A percentile compares a stretch with the other conserved stretches of the same genome.
These are phyloP conservation scores for Leucosporidium yakuticum DNA, from an alignment of 768 basidiomycete species.

Conservation along the genomic window DNA sequence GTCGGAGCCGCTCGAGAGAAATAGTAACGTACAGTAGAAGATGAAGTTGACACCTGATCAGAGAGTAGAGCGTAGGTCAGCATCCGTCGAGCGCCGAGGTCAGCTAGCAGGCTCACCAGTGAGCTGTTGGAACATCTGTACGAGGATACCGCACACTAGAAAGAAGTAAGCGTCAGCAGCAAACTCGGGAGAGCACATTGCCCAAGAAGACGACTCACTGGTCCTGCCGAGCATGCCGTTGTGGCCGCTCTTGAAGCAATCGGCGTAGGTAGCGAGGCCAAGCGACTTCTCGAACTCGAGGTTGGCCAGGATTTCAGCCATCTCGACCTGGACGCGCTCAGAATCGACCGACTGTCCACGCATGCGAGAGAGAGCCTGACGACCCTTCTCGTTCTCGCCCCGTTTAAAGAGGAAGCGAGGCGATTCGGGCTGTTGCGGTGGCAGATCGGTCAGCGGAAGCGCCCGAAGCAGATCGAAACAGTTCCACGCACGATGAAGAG, in stretches of 20 bases:
- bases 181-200: too few species aligned
- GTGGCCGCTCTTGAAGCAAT: not conserved
- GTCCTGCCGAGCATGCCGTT: not conserved
- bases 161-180: too few species aligned
- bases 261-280: not conserved
- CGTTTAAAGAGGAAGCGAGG: constrained; percentile 64
- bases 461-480: not conserved
- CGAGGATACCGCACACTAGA: not conserved
- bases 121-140: constrained; percentile 1
- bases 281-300: not conserved
- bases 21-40: constrained; percentile 44
- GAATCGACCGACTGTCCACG: not conserved
- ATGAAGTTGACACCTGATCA: constrained; percentile 68
- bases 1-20: too few species aligned
- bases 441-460: too few species aligned
- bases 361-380: not conserved
- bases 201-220: too few species aligned
- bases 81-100: constrained; percentile 38
- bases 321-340: not conserved
- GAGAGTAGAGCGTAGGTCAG: constrained; percentile 64
- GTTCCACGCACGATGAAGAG: not conserved
- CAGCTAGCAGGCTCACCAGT: not conserved
- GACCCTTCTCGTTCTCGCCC: constrained; percentile 47
- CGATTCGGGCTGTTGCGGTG: constrained; percentile 54
- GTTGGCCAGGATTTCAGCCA: not conserved